A percentile compares a stretch with the other conserved stretches of the same genome.
phyloP scores from a whole-genome alignment of 2,329 filamentous ascomycete species.

The Pezicula neosporulosa region DNA sequence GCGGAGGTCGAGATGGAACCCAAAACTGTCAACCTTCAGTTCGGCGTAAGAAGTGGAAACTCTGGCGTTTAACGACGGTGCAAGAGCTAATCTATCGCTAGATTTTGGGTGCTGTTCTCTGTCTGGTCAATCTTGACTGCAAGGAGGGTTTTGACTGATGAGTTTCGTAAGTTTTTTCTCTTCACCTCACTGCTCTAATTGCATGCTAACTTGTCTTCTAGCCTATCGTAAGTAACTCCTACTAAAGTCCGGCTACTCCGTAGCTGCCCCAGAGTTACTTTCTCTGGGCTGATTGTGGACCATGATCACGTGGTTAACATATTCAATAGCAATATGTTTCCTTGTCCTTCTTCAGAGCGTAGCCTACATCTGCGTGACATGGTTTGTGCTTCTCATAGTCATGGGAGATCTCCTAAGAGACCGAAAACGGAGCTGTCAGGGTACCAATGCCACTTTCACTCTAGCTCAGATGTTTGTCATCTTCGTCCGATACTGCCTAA shows the following conservation, averaged over 20 bases:
- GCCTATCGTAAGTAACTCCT: constrained; percentile 18
- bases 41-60: background rate
- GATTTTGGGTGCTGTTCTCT: constrained; percentile 15
- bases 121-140: constrained; percentile 15
- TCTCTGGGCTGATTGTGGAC: too few relatives aligned
- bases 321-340: constrained; percentile 20
- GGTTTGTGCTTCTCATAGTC: constrained; percentile 11
- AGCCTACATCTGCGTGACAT: constrained; percentile 14
- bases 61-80: background rate
- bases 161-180: constrained; percentile 20
- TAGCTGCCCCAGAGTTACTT: too few relatives aligned
- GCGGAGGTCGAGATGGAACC: background rate
- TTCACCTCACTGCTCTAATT: background rate
- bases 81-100: background rate
- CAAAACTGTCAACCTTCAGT: background rate
- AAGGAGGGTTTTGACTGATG: constrained; percentile 19
- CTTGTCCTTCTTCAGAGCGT: constrained; percentile 19
- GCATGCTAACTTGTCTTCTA: constrained; percentile 1
- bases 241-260: too few relatives aligned
- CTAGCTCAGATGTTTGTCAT: constrained; percentile 11
- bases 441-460: constrained; percentile 7
- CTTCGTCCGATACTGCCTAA: constrained; percentile 9
- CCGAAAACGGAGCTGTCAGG: constrained; percentile 4
- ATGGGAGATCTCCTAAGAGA: constrained; percentile 9
- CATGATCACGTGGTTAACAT: background rate